Percentiles rank a stretch among this genome's conserved stretches.
Evolutionary conservation across 768 basidiomycete species (phyloP).

Genomic region (Clitopilus hobsonii): DNA sequence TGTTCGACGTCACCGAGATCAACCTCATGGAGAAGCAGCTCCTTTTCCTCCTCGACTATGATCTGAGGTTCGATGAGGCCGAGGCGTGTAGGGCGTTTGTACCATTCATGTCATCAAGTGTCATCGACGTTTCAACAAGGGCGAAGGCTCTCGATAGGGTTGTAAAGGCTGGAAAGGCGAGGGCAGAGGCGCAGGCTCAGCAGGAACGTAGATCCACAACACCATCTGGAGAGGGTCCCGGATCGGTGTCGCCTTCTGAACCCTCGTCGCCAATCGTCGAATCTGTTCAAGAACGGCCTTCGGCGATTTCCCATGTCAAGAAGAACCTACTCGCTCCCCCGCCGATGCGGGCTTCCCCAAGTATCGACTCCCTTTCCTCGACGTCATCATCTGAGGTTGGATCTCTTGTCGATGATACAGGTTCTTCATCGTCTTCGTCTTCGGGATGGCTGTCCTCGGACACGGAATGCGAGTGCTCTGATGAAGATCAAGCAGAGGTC

Average conservation of each 20-base stretch:
- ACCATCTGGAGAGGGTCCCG: constrained; percentile 28
- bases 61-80: constrained; percentile 83
- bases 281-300: constrained; percentile 13
- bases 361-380: constrained; percentile 33
- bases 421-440: constrained; percentile 49
- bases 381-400: constrained; percentile 54
- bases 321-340: constrained; percentile 10
- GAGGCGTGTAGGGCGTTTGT: constrained; percentile 72
- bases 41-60: constrained; percentile 86
- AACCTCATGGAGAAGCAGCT: constrained; percentile 98
- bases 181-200: constrained; percentile 34
- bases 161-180: constrained; percentile 43
- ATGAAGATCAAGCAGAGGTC: constrained; percentile 28
- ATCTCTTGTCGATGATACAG: constrained; percentile 60
- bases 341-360: constrained; percentile 39
- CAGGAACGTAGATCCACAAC: constrained; percentile 34
- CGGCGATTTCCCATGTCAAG: constrained; percentile 46
- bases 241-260: constrained; percentile 19
- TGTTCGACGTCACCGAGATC: constrained; percentile 77
- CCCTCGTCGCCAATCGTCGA: constrained; percentile 25
- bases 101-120: constrained; percentile 49
- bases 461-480: constrained; percentile 35
- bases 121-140: constrained; percentile 32
- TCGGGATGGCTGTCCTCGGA: constrained; percentile 53
- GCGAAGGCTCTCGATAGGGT: constrained; percentile 50